Base-by-base conservation (phyloP, 2,329 filamentous ascomycete species). In the Apiospora sp. region DNA sequence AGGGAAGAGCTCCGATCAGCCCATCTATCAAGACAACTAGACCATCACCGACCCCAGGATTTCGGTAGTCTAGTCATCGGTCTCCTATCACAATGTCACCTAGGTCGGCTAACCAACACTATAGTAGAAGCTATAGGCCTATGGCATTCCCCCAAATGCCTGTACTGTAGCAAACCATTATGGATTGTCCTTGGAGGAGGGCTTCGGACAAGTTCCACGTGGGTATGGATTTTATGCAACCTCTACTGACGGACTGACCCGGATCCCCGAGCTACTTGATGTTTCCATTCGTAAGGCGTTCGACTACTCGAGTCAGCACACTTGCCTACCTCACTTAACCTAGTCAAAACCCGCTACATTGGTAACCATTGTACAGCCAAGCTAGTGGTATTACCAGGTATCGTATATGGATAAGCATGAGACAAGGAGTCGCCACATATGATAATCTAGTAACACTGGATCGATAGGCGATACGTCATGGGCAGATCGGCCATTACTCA, bases 131-230 rank as follows among this genome's bases (percentile, higher is more conserved):
- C 34, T 64, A 41, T 24, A 64, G 34, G 58, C 58, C 54, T 12
- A 34, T 37, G 54, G 19, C 51, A 34, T 58, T 30, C 27, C 27
- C 51, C 51, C 51, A 34, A 34, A 13, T 34, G 24, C 22, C 51
- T 16, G 7, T 8, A 30, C 10, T 16, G 30, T 61, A 22, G 27
- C 54, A 37, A 61, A 37, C 54, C 22, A 19, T 16, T 22, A 34
- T 27, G 27, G 13, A 13, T 8, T 8, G 54, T 37, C 30, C 27
- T 61, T 37, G 58, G 30, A 37, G 34, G 3, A n/a, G 3, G 19
- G n/a, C 58, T 4, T 64, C 58, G 58, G 58, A 64, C 30, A 64
- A 64, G 19, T 64, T 37, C 30, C 58, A 64, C 58, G 58, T 64
- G 58, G 58, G 3, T 41, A 64, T 41, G 58, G 58, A 64, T n/a